These are phyloP conservation scores for Vitis vinifera DNA, from an alignment of 164 flowering plant species.

Conservation along the genomic window DNA sequence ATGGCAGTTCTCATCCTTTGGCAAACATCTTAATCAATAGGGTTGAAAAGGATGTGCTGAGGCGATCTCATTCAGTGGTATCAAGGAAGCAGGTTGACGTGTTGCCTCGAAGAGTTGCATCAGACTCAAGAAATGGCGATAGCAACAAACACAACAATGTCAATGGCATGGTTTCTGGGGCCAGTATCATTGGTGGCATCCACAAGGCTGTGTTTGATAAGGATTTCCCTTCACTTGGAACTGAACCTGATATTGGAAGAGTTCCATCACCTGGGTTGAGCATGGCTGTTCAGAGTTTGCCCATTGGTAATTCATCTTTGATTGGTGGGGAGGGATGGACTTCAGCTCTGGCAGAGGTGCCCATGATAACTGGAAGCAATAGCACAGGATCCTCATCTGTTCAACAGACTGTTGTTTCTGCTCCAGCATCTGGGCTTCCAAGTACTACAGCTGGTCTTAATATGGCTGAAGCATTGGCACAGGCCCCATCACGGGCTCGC, in stretches of 20 bases:
- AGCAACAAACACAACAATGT: slow-evolving; percentile 20
- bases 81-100: slow-evolving; percentile 55
- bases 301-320: slow-evolving; percentile 52
- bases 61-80: slow-evolving; percentile 63
- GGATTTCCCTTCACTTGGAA: slow-evolving; percentile 69
- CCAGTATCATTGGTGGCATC: slow-evolving; percentile 25
- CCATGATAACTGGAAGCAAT: slow-evolving; percentile 47
- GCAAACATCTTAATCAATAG: slow-evolving; percentile 32
- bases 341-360: slow-evolving; percentile 84
- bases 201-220: slow-evolving; percentile 58
- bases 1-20: slow-evolving; percentile 42
- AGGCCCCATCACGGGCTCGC: slow-evolving; percentile 62
- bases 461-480: slow-evolving; percentile 93
- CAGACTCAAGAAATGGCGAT: slow-evolving; percentile 26
- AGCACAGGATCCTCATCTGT: slow-evolving; percentile 27
- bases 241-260: slow-evolving; percentile 65
- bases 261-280: slow-evolving; percentile 71
- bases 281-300: slow-evolving; percentile 55
- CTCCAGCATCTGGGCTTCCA: slow-evolving; percentile 26
- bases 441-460: slow-evolving; percentile 56
- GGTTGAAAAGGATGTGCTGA: slow-evolving; percentile 46
- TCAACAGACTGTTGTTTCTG: slow-evolving; percentile 40
- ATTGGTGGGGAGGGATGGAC: slow-evolving; percentile 84
- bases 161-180: slow-evolving; percentile 34
- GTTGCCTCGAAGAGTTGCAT: slow-evolving; percentile 31